These are phyloP conservation scores for Exophiala phaeomuriformis DNA, from an alignment of 2,329 filamentous ascomycete species.

Conservation along the genomic window DNA sequence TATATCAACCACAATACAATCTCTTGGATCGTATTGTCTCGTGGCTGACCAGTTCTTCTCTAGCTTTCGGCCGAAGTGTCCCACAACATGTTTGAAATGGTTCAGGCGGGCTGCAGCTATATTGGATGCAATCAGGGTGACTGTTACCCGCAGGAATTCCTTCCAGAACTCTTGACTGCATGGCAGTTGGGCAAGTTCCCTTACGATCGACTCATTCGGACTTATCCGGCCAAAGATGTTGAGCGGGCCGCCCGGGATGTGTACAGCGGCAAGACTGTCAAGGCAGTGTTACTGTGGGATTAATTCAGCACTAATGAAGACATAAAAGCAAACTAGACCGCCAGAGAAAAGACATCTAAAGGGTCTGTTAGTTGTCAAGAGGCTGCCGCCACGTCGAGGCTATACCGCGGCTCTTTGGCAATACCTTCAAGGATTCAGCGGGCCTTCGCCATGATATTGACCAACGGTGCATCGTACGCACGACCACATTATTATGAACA, in stretches of 20 bases:
- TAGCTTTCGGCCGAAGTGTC: constrained; percentile 20
- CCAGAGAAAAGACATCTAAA: no score
- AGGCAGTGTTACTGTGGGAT: constrained; percentile 31
- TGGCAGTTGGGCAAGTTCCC: constrained; percentile 40
- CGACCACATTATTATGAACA: no score
- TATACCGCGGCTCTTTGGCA: no score
- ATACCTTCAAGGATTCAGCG: no score
- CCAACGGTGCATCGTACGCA: no score
- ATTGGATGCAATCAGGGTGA: constrained; percentile 25
- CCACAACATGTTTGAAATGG: constrained; percentile 25
- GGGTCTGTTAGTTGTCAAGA: no score
- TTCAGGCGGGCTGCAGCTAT: constrained; percentile 23
- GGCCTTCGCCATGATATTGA: no score
- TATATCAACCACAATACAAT: constrained; percentile 2
- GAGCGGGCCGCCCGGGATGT: constrained; percentile 28
- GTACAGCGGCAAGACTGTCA: constrained; percentile 29
- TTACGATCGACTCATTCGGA: constrained; percentile 41
- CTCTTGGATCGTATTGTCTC: background rate
- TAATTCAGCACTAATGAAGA: background rate
- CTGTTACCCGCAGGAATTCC: constrained; percentile 24
- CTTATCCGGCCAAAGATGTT: constrained; percentile 35
- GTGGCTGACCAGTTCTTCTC: background rate
- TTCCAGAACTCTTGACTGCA: constrained; percentile 20
- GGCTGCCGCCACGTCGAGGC: no score
- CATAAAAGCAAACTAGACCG: no score